A percentile compares a stretch with the other conserved stretches of the same genome.
Conservation (phyloP, 2,329 filamentous ascomycete genomes). For the Arthrobotrys sphaeroides region DNA sequence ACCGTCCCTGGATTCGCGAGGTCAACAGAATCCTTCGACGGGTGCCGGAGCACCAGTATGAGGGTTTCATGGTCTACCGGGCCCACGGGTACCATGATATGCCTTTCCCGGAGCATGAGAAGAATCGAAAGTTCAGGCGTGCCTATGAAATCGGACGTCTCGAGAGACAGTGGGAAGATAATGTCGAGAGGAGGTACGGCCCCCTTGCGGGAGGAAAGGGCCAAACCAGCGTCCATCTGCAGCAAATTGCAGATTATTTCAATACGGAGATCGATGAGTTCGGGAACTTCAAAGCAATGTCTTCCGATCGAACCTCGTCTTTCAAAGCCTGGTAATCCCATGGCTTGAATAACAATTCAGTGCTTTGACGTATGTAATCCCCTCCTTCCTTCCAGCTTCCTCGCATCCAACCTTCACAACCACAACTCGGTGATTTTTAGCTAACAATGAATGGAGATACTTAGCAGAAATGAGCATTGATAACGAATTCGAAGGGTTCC, state of each 20-base stretch:
- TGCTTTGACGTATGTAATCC: neutral
- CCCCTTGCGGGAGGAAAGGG: neutral
- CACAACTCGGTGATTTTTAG: too few species aligned
- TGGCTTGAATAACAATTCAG: too few species aligned
- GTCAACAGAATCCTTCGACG: constrained; percentile 6
- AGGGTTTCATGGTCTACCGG: constrained; percentile 29
- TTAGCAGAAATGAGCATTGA: too few species aligned
- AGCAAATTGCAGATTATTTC: constrained; percentile 13
- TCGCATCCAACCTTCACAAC: too few species aligned
- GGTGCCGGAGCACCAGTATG: neutral
- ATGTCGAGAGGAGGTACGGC: neutral
- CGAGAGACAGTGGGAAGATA: constrained; percentile 32
- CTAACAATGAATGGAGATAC: too few species aligned
- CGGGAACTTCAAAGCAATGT: constrained; percentile 17
- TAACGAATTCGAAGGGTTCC: too few species aligned
- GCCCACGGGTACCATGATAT: constrained; percentile 26
- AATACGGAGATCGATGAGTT: neutral
- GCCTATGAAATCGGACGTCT: constrained; percentile 31
- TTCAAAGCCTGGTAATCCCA: constrained; percentile 17
- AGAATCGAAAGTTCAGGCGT: neutral
- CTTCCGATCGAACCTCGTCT: constrained; percentile 16
- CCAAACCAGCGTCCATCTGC: neutral
- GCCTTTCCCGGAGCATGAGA: neutral
- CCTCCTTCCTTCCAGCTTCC: too few species aligned
- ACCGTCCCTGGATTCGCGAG: constrained; percentile 31